These are phyloP conservation scores for Osmanthus fragrans DNA, from an alignment of 257 asterid genomes.

Conservation along the genomic window DNA sequence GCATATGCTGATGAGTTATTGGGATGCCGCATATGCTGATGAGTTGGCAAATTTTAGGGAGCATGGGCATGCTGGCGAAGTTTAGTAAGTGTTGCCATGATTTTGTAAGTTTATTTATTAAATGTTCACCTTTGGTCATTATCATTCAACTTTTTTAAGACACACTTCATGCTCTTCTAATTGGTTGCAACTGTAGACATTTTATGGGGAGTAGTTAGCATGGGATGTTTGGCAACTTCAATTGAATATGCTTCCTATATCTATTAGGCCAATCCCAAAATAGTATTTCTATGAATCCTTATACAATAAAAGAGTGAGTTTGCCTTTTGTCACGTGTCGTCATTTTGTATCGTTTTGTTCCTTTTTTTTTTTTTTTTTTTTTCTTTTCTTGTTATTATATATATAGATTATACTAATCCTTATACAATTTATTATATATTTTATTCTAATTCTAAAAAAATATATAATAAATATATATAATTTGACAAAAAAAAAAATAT, in stretches of 20 bases:
- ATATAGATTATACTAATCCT: no score
- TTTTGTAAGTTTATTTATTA: background rate
- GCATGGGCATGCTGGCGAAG: conserved; percentile 46
- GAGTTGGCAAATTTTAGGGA: no score
- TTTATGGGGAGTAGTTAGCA: background rate
- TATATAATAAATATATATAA: no score
- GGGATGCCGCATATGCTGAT: conserved; percentile 93
- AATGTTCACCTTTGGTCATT: conserved; percentile 10
- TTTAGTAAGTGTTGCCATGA: conserved; percentile 57
- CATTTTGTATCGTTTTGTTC: no score
- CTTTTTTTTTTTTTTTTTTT: no score
- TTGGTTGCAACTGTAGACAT: background rate
- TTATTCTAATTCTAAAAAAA: no score
- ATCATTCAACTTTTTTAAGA: background rate
- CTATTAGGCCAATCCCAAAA: background rate
- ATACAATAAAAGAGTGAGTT: no score
- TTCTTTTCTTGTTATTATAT: no score
- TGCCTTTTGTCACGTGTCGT: no score
- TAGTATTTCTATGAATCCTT: background rate
- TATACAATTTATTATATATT: no score
- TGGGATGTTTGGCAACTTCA: no score
- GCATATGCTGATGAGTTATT: conserved; percentile 82
- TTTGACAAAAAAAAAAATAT: no score
- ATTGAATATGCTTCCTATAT: background rate
- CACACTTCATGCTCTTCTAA: background rate